Evolutionary conservation across 768 basidiomycete species (phyloP).

Genomic region (Polyporus arcularius): DNA sequence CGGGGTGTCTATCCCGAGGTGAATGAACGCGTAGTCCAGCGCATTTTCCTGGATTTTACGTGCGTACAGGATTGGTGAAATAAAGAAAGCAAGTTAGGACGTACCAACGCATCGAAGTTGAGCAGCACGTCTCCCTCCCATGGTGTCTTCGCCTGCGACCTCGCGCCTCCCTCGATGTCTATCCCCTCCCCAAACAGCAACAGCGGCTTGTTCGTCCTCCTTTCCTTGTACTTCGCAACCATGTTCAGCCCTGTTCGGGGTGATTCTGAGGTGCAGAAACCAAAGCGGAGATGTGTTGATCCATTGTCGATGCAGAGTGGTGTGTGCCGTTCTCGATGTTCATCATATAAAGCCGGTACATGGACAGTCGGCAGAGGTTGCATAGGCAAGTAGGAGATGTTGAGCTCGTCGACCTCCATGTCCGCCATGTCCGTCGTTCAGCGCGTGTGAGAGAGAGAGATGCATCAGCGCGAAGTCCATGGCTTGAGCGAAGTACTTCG

Average conservation of each 20-base stretch:
- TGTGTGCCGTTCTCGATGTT: constrained; percentile 48
- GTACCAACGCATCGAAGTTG: constrained; percentile 91
- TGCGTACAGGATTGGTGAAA: constrained; percentile 1
- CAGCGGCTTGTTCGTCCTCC: constrained; percentile 79
- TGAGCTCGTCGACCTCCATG: constrained; percentile 17
- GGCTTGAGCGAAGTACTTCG: neutral
- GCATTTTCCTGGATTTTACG: constrained; percentile 76
- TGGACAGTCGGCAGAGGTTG: constrained; percentile 37
- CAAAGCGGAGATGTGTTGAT: constrained; percentile 78
- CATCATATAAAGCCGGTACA: constrained; percentile 48
- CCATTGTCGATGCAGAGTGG: constrained; percentile 92
- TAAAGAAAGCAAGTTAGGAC: constrained; percentile 30
- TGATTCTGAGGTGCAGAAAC: constrained; percentile 62
- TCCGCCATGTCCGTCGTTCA: neutral
- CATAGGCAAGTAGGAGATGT: constrained; percentile 11
- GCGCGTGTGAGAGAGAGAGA: neutral
- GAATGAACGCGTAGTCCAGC: constrained; percentile 88
- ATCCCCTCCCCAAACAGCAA: constrained; percentile 87
- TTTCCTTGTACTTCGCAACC: constrained; percentile 87
- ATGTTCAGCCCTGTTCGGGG: constrained; percentile 71
- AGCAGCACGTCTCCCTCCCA: constrained; percentile 95
- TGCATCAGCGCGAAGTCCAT: neutral
- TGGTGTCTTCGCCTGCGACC: constrained; percentile 74
- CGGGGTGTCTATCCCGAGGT: constrained; percentile 78
- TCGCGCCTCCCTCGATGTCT: constrained; percentile 83